Base-by-base conservation (phyloP, 2,329 filamentous ascomycete genomes). In the Ophiocordyceps camponoti-saundersi region DNA sequence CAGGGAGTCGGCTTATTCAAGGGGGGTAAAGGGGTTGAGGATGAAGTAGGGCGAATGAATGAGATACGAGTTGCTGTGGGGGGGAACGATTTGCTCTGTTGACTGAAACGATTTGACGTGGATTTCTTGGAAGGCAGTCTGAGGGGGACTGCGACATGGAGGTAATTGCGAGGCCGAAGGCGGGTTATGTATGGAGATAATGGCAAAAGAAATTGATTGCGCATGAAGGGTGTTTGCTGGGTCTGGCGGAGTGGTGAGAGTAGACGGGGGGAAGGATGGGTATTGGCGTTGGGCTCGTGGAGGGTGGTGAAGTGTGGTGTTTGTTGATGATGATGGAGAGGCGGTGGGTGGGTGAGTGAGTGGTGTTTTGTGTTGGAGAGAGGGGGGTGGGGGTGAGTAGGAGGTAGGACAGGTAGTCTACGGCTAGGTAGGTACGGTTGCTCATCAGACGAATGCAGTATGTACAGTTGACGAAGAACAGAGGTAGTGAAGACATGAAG, bases 111-210 rank as follows among this genome's bases (percentile, higher is more conserved):
- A 62, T 62, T 57, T 62, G 51, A 57, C 49, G 51, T 51, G 50
- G 50, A 60, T 61, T 60, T 62, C 54, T 62, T 61, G 61, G 58
- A 57, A 52, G 54, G 58, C 55, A 44, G 56, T 56, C 53, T 53
- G 58, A 59, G 43, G 48, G 51, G 53, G 54, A 54, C 51, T 57
- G 58, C 55, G 51, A 53, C 50, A 53, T 56, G 51, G 49, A 52
- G 53, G 57, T 59, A 59, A 59, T 57, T 59, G 49, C 53, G 48
- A 53, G 51, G 48, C 47, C 55, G 48, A 51, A 57, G 51, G 23
- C 54, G 53, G 53, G 47, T 50, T 46, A 53, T 45, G 50, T 52
- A 52, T 57, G 47, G 48, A 52, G 56, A 50, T 49, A 47, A 48
- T 45, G 29, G 11, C 18, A 13, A 46, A 32, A 11, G 21, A n/a